These are phyloP conservation scores for Trapa incisa DNA, from an alignment of 345 rosid genomes.

Conservation along the genomic window DNA sequence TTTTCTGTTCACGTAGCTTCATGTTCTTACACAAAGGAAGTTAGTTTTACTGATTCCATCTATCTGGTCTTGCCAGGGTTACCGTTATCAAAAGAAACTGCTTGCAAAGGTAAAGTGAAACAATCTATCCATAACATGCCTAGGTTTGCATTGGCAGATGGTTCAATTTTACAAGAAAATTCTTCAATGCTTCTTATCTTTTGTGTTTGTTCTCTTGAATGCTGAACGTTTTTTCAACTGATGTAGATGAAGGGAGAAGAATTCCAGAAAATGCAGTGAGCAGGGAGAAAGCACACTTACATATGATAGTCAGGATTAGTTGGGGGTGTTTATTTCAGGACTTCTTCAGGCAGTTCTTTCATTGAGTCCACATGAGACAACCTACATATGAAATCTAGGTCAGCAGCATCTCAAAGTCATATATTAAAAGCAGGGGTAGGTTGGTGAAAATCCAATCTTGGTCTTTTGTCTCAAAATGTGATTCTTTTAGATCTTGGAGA, in stretches of 20 bases:
- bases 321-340: not conserved
- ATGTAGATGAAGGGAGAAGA: constrained; percentile 3
- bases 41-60: constrained; percentile 3
- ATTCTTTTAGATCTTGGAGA: not conserved
- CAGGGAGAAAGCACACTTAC: not conserved
- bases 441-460: not conserved
- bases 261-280: not conserved
- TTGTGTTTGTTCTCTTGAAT: not conserved
- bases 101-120: constrained; percentile 39
- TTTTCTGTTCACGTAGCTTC: not conserved
- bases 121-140: not conserved
- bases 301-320: not conserved
- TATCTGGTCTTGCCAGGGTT: constrained; percentile 40
- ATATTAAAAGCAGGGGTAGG: not conserved
- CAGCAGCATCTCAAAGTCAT: not conserved
- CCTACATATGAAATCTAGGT: not conserved
- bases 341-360: not conserved
- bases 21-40: not conserved
- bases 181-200: not conserved
- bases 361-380: not conserved
- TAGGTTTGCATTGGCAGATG: not conserved
- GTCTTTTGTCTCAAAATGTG: not conserved
- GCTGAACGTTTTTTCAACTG: not conserved
- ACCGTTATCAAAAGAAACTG: constrained; percentile 78
- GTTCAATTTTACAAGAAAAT: not conserved